A percentile compares a stretch with the other conserved stretches of the same genome.
Evolutionary conservation across 2,329 filamentous ascomycete species (phyloP).

Genomic region (Verticillium albo-atrum): DNA sequence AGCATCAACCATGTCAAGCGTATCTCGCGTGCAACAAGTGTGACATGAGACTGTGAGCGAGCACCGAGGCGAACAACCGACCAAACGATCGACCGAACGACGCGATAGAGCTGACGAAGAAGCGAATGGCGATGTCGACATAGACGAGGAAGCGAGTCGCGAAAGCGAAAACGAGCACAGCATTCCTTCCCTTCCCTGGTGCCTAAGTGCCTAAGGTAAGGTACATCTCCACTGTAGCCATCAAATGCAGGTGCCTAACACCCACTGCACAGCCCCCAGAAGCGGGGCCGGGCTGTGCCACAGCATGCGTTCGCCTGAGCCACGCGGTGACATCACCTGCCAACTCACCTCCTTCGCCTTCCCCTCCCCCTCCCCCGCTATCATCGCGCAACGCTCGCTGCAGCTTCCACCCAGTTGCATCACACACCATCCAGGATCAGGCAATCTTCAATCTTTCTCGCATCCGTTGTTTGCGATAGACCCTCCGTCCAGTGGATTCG

Average conservation of each 20-base stretch:
- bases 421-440: not conserved
- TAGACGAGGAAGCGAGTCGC: not conserved
- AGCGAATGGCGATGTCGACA: not conserved
- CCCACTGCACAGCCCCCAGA: not conserved
- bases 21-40: not conserved
- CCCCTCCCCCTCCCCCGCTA: too few relatives aligned
- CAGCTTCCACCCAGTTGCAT: too few relatives aligned
- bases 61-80: too few relatives aligned
- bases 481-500: not conserved
- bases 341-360: not conserved
- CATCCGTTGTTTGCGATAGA: not conserved
- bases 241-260: too few relatives aligned
- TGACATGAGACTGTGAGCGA: too few relatives aligned
- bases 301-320: not conserved
- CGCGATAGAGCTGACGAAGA: too few relatives aligned
- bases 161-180: not conserved
- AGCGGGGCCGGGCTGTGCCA: not conserved
- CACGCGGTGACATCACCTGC: conserved; percentile 1
- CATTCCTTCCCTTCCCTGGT: too few relatives aligned
- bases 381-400: too few relatives aligned
- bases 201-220: too few relatives aligned
- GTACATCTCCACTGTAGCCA: too few relatives aligned
- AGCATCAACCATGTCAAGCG: not conserved
- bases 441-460: not conserved
- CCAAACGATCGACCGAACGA: too few relatives aligned